Percentiles rank a stretch among this genome's conserved stretches.
Conservation (phyloP, 768 basidiomycete species). For the Phaeolepiota aurea region DNA sequence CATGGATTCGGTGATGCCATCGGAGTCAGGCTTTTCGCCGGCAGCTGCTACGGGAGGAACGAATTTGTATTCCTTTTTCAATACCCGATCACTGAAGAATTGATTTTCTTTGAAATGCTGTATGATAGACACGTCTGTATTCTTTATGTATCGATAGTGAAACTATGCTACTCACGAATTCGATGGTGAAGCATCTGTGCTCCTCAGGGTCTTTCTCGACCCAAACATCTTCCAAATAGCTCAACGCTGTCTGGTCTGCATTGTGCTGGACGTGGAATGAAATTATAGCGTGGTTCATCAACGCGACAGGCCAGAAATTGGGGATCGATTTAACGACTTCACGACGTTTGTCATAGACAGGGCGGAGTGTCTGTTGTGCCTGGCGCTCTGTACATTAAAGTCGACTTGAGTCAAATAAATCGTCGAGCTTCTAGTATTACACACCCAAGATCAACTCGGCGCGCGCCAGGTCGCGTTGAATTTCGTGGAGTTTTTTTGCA, state of each 20-base stretch:
- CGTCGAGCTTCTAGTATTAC: conserved; percentile 19
- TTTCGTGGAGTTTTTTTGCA: conserved; percentile 53
- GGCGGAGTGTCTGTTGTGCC: conserved; percentile 44
- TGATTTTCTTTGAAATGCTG: conserved; percentile 86
- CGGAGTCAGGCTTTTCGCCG: conserved; percentile 52
- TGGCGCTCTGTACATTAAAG: conserved; percentile 45
- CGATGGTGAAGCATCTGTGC: conserved; percentile 73
- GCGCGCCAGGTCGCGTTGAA: conserved; percentile 64
- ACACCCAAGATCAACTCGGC: conserved; percentile 67
- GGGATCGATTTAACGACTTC: conserved; percentile 54
- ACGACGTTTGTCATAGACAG: conserved; percentile 68
- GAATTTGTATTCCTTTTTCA: conserved; percentile 81
- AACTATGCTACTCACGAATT: conserved; percentile 53
- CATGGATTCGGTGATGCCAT: conserved; percentile 74
- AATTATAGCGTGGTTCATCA: conserved; percentile 65
- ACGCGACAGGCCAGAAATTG: conserved; percentile 82
- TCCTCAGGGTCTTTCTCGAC: conserved; percentile 65
- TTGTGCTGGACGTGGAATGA: conserved; percentile 61
- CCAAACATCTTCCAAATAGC: conserved; percentile 83
- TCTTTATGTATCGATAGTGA: not conserved
- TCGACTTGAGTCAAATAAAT: conserved; percentile 1
- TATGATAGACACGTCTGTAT: conserved; percentile 2
- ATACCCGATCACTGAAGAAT: conserved; percentile 64
- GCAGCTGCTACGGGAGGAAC: conserved; percentile 43
- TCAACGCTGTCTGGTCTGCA: conserved; percentile 74